Base-by-base conservation (phyloP, 192 early-diverging fungal species). In the Paraglomus brasilianum region DNA sequence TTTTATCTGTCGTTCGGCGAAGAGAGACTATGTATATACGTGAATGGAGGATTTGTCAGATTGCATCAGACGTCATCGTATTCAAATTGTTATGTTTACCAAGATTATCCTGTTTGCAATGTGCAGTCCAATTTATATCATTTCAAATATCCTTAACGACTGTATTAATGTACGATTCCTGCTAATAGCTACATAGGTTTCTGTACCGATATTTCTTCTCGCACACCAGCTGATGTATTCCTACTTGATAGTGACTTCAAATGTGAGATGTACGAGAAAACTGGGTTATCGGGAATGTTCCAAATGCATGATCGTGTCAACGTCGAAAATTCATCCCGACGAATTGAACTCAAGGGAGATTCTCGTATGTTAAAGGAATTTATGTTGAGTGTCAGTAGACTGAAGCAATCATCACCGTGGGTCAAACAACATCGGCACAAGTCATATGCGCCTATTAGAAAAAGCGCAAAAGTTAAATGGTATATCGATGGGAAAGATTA, bases 401-500 rank as follows among this genome's bases (percentile, higher is more conserved):
- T 92, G 72, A 76, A 84, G 48, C 73, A 69, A 9, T 69, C 82
- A 7, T 87, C 84, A 52, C 87, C 87, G 10, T 90, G 86, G 86
- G 82, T 87, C 10, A 71, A 77, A 68, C 70, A 77, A 38, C 90
- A 90, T 68, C 84, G 89, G 9, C 88, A 81, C 47, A 84, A 83
- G 22, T 87, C 87, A 5, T 93, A 91, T 84, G 89, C 92, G 52
- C 87, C 90, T 48, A 81, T 89, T 56, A 83, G 92, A 39, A 75
- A 86, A 24, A 72, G 74, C 61, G 80, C 82, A 65, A 83, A 84
- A 48, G 83, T 88, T 8, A 83, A 85, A 45, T 89, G 83, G 74
- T 92, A 84, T 75, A 82, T 92, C 4, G 91, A 92, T 65, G 91
- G 91, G 44, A 82, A 89, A 62, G 88, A 87, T 81, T 87, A 90